Base-by-base conservation (phyloP, 106 monocot genomes). In the Acorus gramineus region DNA sequence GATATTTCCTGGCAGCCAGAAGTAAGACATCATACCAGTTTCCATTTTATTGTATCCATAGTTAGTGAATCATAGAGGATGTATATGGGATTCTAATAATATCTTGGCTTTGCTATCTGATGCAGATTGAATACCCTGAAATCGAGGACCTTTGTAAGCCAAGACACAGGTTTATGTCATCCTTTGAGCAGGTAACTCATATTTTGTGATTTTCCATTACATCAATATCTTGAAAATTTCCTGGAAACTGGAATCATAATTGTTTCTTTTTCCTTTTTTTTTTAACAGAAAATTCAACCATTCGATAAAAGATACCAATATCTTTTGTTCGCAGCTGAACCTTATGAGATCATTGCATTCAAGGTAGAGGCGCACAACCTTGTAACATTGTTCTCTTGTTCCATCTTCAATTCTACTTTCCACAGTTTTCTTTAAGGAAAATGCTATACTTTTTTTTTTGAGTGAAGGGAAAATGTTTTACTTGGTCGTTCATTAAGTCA, bases 91-190 rank as follows among this genome's bases (percentile, higher is more conserved):
- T 28, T 28, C 28, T 28, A 28, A 28, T 28, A 28, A 28, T 28
- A 28, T 28, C 28, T 28, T 28, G 28, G 28, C 28, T 28, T 28
- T 28, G 28, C 28, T 28, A 28, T 14, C 46, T 7, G 12, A 61
- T 87, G 59, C 79, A 96, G 87, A 91, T 96, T 14, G 87, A 88
- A 49, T 96, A 96, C 70, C 91, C 96, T 58, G 96, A 96, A 81
- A 96, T 96, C 50, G 91, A 96, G 70, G 96, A 96, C 60, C 81
- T 85, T 6, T 42, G 60, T 42, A 96, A 91, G 59, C 96, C 96
- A 47, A 84, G 87, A 53, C 96, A 96, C 65, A 74, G 91, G 42
- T 96, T 96, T 66, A 96, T 96, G 96, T 87, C 96, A 57, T 87
- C 96, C 3, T 96, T 79, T 59, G 96, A 91, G 75, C 96, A 96